Base-by-base conservation (phyloP, 176 grass and related monocot genomes). In the Eleusine coracana region DNA sequence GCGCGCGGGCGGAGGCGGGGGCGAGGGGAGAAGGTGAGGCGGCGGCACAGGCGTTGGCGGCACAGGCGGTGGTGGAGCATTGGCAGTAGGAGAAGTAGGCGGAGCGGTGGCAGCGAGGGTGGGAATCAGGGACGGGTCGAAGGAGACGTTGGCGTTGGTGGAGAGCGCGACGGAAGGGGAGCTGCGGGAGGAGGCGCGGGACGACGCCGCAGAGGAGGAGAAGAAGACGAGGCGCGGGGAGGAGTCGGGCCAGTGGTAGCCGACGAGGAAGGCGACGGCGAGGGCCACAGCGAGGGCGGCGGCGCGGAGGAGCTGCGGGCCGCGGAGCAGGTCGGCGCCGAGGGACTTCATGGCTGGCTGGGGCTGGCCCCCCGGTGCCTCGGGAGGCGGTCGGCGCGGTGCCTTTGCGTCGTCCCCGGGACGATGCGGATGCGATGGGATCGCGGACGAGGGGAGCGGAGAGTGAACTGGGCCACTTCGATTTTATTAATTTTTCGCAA, bases 241-340 rank as follows among this genome's bases (percentile, higher is more conserved):
- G 72, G 88, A 42, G 68, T 88, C 81, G 74, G 84, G 84, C 96
- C 96, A 94, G 84, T 88, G 77, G 84, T 87, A 91, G 71, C 90
- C 96, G 70, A 93, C 70, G 80, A 93, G 90, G 88, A 98, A 98
- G 85, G 86, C 87, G 62, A 89, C 80, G 75, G 87, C 55, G 76
- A 91, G 85, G 62, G 86, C 91, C 66, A 87, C 18, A 66, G 87
- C 88, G 90, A 98, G 55, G 46, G 81, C 79, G 68, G 76, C 49
- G 72, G 76, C 62, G 73, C 92, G 86, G 78, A 93, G 10, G 56
- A 91, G 75, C 31, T 84, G 88, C 71, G 81, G 84, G 52, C 81
- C 84, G 44, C 76, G 77, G 54, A 92, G 85, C 68, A 84, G 37
- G 40, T 91, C 92, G 66, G 80, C 72, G 75, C 51, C 83, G 23